Conservation (phyloP, 2,329 filamentous ascomycete genomes). For the Phialophora macrospora region DNA sequence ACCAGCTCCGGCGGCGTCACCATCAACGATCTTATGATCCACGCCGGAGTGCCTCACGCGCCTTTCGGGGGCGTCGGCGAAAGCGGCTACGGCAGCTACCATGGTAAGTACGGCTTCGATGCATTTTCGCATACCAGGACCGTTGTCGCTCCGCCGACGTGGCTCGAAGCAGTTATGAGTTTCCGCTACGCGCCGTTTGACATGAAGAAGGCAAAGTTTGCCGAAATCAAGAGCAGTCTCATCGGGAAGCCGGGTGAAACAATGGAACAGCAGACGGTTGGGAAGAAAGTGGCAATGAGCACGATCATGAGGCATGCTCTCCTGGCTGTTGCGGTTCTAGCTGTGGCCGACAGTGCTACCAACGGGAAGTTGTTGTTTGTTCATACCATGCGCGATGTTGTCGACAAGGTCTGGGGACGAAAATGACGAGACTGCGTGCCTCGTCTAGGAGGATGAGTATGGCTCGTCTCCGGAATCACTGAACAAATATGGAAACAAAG, state of each 20-base stretch:
- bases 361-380: conserved; percentile 19
- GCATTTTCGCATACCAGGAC: conserved; percentile 45
- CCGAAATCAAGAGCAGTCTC: conserved; percentile 12
- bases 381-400: conserved; percentile 10
- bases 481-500: too few relatives aligned
- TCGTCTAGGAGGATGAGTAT: too few relatives aligned
- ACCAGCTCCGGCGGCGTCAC: conserved; percentile 58
- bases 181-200: conserved; percentile 40
- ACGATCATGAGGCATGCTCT: conserved; percentile 2
- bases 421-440: background rate
- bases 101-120: conserved; percentile 56
- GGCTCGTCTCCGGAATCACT: too few relatives aligned
- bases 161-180: conserved; percentile 36
- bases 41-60: conserved; percentile 49
- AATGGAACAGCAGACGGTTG: conserved; percentile 14
- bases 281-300: background rate
- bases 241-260: conserved; percentile 19
- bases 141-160: conserved; percentile 34
- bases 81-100: conserved; percentile 57
- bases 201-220: conserved; percentile 20
- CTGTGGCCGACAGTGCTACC: conserved; percentile 10
- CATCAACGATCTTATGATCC: conserved; percentile 57
- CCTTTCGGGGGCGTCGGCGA: conserved; percentile 59
- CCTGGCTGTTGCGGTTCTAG: conserved; percentile 2
- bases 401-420: conserved; percentile 8